phyloP scores from a whole-genome alignment of 805 yeast genomes.

The Wickerhamomyces hampshirensis region DNA sequence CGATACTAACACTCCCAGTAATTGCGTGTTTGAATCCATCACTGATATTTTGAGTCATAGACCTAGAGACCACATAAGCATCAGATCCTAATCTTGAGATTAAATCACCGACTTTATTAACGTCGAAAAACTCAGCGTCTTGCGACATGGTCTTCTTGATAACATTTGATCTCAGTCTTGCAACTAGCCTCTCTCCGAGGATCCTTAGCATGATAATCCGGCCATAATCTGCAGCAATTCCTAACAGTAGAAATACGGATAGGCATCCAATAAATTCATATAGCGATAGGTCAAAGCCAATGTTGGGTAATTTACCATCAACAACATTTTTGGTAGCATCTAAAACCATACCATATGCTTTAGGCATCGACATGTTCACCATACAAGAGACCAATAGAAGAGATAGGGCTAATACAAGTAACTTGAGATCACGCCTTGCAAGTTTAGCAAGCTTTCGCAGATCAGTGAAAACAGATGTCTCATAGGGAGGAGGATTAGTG shows the following conservation, averaged over 20 bases:
- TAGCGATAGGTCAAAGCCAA: conserved; percentile 51
- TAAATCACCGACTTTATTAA: conserved; percentile 91
- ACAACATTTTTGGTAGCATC: conserved; percentile 40
- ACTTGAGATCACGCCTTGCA: conserved; percentile 41
- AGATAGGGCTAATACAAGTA: conserved; percentile 38
- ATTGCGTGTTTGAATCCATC: conserved; percentile 85
- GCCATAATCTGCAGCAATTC: conserved; percentile 73
- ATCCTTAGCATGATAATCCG: conserved; percentile 63
- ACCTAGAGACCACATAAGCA: conserved; percentile 81
- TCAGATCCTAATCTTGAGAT: conserved; percentile 88
- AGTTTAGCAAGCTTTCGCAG: conserved; percentile 36
- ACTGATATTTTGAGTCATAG: conserved; percentile 85
- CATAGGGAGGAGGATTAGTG: too few species aligned
- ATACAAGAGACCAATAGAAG: conserved; percentile 43
- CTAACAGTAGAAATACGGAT: conserved; percentile 39
- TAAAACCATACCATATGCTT: conserved; percentile 49
- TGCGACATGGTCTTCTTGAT: conserved; percentile 77
- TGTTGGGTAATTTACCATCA: conserved; percentile 28
- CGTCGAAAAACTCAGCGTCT: conserved; percentile 90
- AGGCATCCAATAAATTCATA: conserved; percentile 55
- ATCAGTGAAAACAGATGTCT: conserved; percentile 15
- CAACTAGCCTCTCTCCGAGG: conserved; percentile 84
- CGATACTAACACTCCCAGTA: conserved; percentile 78
- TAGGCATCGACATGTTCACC: conserved; percentile 50
- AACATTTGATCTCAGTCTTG: conserved; percentile 72